Base-by-base conservation (phyloP, 2,329 filamentous ascomycete genomes). In the Fusarium acutatum region DNA sequence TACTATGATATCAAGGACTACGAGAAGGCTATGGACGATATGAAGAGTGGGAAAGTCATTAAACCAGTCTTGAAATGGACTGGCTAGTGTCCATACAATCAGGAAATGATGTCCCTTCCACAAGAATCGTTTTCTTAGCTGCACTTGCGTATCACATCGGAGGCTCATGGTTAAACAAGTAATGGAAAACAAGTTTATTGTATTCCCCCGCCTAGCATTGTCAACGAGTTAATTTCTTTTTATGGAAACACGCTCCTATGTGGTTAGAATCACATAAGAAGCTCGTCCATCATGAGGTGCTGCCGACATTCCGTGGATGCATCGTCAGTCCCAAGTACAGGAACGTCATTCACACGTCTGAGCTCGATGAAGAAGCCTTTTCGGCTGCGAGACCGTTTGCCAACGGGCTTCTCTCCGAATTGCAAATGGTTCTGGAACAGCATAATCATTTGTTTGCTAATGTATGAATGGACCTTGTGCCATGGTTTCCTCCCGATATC, bases 11-110 rank as follows among this genome's bases (percentile, higher is more conserved):
- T 69, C 2, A n/a, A 43, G 1, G 63, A 67, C 3, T 38, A 67
- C 7, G 38, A 67, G 13, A 46, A 50, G 4, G 64, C 64, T 7
- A 50, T 67, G 7, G 17, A 17, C 6, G 64, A 67, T 10, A 67
- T 67, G 64, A 30, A 60, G 12, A 44, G 37, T 12, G 64, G 64
- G 3, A 15, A 20, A 3, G 43, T 38, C 1, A 58, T 67, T 2
- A 67, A 67, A 7, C 61, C 64, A 6, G 62, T 67, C 1, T 32
- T 67, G 17, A 26, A 24, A 7, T 67, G 64, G 64, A 40, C 32
- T 57, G 7, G 14, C 2, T 54, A 22, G n/a, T 15, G 3, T 4
- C 3, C 3, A 22, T 26, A 7, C 13, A 35, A 15, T 3, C 6
- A 15, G 1, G 6, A 12, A 6, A 18, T 13, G 3, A 17, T 5